Evolutionary conservation across 371 early-diverging fungal species (phyloP), one percentile per base, ranked within the genome.

Genomic region (Capillidium heterosporum): DNA sequence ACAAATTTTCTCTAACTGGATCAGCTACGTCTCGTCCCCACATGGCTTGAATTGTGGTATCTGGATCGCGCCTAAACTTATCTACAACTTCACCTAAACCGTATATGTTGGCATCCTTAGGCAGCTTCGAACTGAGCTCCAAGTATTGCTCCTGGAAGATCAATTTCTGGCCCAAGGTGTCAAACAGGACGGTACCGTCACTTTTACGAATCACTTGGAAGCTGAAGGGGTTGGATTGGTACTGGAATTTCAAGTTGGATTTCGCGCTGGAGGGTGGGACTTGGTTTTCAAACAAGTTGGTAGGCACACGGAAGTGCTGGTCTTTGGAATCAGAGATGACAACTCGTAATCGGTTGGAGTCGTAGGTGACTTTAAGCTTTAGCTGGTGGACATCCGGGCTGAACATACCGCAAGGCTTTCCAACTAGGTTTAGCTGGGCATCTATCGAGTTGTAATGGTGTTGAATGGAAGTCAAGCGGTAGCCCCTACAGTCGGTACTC

Each of bases 121-220:
- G 74, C 15, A 82, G 57, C 0, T 62, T 63, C 1, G 76, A 66
- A 0, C 74, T 67, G 26, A 84, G 48, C 60, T 84, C 82, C 1
- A 84, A 60, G 51, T 84, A 84, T 60, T 81, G 77, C 57, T 80
- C 77, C 53, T 82, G 77, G 56, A 74, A 84, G 24, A 84, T 71
- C 42, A 84, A 59, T 0, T 75, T 71, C 27, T 70, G 32, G 23
- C 71, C 72, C 0, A 64, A 59, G 0, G 81, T 78, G 57, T 82
- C 78, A 61, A 84, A 84, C 11, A 83, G 48, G 4, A 65, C 59
- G 15, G 66, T 67, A 1, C 65, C 62, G 17, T 71, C 70, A 13
- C 57, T 58, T 49, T 65, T 70, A 15, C 83, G 76, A 0, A 59
- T 63, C 2, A 82, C 69, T 31, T 64, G 59, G 59, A 82, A 81